Evolutionary conservation across 2,329 filamentous ascomycete genomes (phyloP).

Genomic region (Talaromyces pinophilus): DNA sequence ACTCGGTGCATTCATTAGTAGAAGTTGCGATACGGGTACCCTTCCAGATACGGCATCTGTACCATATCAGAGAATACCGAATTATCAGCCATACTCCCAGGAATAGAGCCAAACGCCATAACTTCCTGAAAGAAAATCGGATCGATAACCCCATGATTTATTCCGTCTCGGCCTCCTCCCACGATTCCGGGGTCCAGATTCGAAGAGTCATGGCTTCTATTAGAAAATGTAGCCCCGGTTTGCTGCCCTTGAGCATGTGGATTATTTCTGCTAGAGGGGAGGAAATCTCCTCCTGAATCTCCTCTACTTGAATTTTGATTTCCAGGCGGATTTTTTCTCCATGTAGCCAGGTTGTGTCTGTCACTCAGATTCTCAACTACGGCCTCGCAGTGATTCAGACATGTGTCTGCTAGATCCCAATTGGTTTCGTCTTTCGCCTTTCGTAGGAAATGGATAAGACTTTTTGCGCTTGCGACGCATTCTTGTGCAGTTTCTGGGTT

Average conservation of each 20-base stretch:
- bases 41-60: conserved; percentile 21
- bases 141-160: neutral
- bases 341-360: conserved; percentile 16
- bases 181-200: neutral
- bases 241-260: neutral
- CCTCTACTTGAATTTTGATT: neutral
- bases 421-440: conserved; percentile 24
- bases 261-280: neutral
- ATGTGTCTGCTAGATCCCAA: conserved; percentile 29
- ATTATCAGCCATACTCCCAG: conserved; percentile 6
- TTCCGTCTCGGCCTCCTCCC: conserved; percentile 2
- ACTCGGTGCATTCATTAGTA: neutral
- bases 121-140: conserved; percentile 10
- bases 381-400: conserved; percentile 27
- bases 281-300: neutral
- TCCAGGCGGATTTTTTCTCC: conserved; percentile 4
- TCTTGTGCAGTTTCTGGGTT: conserved; percentile 23
- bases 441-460: conserved; percentile 25
- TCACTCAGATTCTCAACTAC: conserved; percentile 25
- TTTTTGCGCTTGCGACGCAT: conserved; percentile 23
- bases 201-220: neutral
- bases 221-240: neutral
- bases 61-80: conserved; percentile 17
- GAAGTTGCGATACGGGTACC: conserved; percentile 21
- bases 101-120: neutral